Evolutionary conservation across 805 yeast genomes (phyloP).

Genomic region (Wickerhamomyces ciferrii): DNA sequence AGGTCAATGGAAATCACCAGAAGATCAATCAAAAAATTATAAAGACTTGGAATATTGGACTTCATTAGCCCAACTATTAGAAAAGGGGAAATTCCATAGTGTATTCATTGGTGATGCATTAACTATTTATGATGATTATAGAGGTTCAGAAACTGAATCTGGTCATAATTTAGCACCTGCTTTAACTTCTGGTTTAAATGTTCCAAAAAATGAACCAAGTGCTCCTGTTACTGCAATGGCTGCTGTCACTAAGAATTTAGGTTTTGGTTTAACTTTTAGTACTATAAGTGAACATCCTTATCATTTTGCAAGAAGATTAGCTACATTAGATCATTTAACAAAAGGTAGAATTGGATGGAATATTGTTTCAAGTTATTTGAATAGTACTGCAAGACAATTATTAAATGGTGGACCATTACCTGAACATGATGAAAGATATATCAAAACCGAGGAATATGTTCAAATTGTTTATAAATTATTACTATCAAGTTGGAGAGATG

Average conservation of each 20-base stretch:
- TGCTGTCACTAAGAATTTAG: constrained; percentile 29
- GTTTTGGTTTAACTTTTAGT: constrained; percentile 33
- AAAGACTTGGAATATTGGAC: constrained; percentile 28
- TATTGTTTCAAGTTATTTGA: constrained; percentile 33
- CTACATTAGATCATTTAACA: constrained; percentile 36
- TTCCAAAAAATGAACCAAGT: constrained; percentile 32
- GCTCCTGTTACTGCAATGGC: constrained; percentile 34
- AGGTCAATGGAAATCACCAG: constrained; percentile 7
- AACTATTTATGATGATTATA: constrained; percentile 32
- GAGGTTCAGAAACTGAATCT: constrained; percentile 9
- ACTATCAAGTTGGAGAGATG: constrained; percentile 33
- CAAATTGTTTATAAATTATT: constrained; percentile 32
- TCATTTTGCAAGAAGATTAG: constrained; percentile 32
- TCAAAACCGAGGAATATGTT: constrained; percentile 32
- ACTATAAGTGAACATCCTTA: constrained; percentile 36
- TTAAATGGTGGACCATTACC: constrained; percentile 28
- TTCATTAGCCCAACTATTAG: constrained; percentile 28
- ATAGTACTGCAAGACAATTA: constrained; percentile 31
- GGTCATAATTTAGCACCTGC: constrained; percentile 8
- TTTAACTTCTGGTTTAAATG: constrained; percentile 4
- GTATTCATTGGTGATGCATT: constrained; percentile 32
- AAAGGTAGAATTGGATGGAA: constrained; percentile 39
- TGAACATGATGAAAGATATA: constrained; percentile 34
- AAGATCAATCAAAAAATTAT: constrained; percentile 4
- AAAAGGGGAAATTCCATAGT: constrained; percentile 30